Evolutionary conservation across 148 eudicot species (phyloP), one percentile per base, ranked within the genome.

Genomic region (Vaccinium corymbosum): DNA sequence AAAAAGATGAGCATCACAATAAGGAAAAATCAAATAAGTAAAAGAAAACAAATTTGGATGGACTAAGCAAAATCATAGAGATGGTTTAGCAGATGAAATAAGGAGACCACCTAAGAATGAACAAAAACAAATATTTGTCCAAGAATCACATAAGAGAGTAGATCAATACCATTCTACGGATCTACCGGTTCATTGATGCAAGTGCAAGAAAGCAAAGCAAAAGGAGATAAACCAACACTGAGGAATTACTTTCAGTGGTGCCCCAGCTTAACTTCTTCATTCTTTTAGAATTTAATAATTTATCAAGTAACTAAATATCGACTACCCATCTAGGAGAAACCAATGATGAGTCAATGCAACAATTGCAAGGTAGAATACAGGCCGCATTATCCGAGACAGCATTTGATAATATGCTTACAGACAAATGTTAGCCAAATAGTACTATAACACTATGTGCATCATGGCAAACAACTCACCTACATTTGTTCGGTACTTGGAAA

Each of bases 11-110:
- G 78, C 38, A 71, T 46, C 17, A n/a, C 3, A 57, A 84, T 20
- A 77, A 73, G 75, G 4, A 81, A 81, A 46, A 66, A 6, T 14
- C 73, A n/a, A 80, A 61, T 52, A 66, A 81, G 12, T 22, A 80
- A 35, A 3, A 1, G 68, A 75, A 72, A 66, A 27, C 29, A 25
- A 57, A 22, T 59, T 59, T 59, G 10, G 61, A 13, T 38, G 20
- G n/a, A 61, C 61, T 16, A 59, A 80, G 77, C 57, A 49, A 51
- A 85, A 57, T 46, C 49, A 19, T 16, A 79, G 17, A 53, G 48
- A 29, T 79, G 10, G 20, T 79, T 55, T 79, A 79, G 49, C 55
- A 35, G 62, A 35, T 57, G 8, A 80, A 16, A 19, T 17, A 19
- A 19, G 3, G 50, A 80, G 32, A 20, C 51, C 35, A 38, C 51